A percentile compares a stretch with the other conserved stretches of the same genome.
These are phyloP conservation scores for Bruguiera hainesii DNA, from an alignment of 441 rosid genomes.

Conservation along the genomic window DNA sequence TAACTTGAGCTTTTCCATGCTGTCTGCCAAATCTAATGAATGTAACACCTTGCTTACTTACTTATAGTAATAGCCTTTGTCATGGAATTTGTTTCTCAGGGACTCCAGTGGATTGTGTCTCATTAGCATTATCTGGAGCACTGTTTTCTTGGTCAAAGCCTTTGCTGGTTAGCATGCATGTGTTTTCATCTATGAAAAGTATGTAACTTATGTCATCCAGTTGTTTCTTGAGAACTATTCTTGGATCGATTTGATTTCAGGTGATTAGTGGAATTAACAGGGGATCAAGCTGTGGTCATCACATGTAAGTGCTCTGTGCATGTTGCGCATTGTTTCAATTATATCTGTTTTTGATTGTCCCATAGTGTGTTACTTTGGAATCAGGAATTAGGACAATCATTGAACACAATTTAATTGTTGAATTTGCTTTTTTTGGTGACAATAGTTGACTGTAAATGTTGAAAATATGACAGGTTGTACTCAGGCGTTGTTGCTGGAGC, in stretches of 20 bases:
- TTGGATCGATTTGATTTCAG: constrained; percentile 26
- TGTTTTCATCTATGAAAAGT: background rate
- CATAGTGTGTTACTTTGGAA: background rate
- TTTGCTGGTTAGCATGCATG: constrained; percentile 48
- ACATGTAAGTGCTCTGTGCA: constrained; percentile 41
- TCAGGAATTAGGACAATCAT: background rate
- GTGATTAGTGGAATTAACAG: constrained; percentile 88
- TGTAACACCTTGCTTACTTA: background rate
- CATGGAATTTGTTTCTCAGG: constrained; percentile 37
- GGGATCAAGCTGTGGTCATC: constrained; percentile 79
- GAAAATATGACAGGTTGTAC: constrained; percentile 45
- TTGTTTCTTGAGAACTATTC: background rate
- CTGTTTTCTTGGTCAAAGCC: constrained; percentile 87
- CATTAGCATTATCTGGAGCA: constrained; percentile 80
- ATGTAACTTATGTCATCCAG: background rate
- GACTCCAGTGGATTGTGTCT: constrained; percentile 84
- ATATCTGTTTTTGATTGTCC: background rate
- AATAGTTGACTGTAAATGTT: background rate
- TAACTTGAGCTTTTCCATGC: background rate
- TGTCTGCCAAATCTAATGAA: background rate
- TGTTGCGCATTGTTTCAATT: background rate
- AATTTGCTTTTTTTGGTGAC: background rate
- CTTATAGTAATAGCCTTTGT: background rate
- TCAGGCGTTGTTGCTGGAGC: constrained; percentile 84
- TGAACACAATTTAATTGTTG: background rate